Evolutionary conservation across 2,329 filamentous ascomycete species (phyloP), one percentile per base, ranked within the genome.

Genomic region (Colletotrichum chlorophyti): DNA sequence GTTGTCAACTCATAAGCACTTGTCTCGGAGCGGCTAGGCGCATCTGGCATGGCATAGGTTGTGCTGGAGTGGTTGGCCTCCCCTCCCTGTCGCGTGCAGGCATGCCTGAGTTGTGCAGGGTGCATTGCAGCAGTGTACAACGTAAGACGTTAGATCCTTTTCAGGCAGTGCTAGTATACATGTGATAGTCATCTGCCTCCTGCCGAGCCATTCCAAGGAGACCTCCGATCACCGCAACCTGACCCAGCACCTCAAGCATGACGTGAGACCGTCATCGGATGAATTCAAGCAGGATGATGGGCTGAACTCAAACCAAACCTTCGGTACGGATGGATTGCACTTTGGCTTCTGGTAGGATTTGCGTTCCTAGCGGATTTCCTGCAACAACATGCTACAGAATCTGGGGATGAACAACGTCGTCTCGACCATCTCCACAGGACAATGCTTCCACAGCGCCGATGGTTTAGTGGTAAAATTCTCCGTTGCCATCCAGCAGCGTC

Each of bases 381-480:
- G n/a, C n/a, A n/a, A n/a, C n/a, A n/a, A n/a, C n/a, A n/a, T n/a
- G n/a, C n/a, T n/a, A n/a, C n/a, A n/a, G n/a, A n/a, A n/a, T n/a
- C n/a, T 21, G 10, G 15, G 15, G 1, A 14, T 14, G 17, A 17
- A 10, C 1, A 38, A 12, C n/a, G 21, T 6, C n/a, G n/a, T n/a
- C n/a, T n/a, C n/a, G n/a, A n/a, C n/a, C 27, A 37, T 8, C 1
- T 23, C 29, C 49, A 54, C 35, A 14, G 1, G 5, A 21, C 3
- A 15, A n/a, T n/a, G n/a, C n/a, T 12, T 32, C 5, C n/a, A 29
- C 23, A 26, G 53, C 53, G 53, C 51, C 54, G 54, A 58, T 58
- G 54, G 54, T 58, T 58, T 58, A 58, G 54, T 58, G 42, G 50
- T 58, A 58, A 54, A 58, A 58, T 58, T 58, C 54, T 54, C 54